Evolutionary conservation across 495 filamentous ascomycete species (phyloP).

Genomic region (Talaromyces liani): DNA sequence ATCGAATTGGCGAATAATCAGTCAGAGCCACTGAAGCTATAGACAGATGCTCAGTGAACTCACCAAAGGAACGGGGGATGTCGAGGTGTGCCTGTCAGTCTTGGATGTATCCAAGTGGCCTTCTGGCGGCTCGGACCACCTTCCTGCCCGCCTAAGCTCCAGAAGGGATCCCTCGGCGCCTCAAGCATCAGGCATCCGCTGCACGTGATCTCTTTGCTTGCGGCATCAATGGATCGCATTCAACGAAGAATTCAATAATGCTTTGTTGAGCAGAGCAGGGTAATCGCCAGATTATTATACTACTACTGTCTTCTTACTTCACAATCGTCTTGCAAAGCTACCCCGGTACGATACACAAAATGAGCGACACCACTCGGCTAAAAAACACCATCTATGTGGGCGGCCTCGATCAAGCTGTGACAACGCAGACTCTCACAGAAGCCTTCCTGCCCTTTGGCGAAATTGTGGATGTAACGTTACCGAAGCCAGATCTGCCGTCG

Average conservation of each 20-base stretch:
- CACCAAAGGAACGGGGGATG: not conserved
- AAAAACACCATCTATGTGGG: slow-evolving; percentile 87
- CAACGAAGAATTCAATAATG: not conserved
- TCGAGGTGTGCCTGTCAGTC: not conserved
- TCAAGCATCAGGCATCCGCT: not conserved
- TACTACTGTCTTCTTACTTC: not conserved
- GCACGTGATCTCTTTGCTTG: slow-evolving; percentile 3
- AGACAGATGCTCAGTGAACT: not conserved
- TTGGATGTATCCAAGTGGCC: slow-evolving; percentile 7
- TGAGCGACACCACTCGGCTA: slow-evolving; percentile 76
- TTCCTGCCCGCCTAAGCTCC: not conserved
- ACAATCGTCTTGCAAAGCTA: not conserved
- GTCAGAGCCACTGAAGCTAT: not conserved
- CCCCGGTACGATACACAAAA: slow-evolving; percentile 18
- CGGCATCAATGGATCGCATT: not conserved
- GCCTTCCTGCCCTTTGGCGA: slow-evolving; percentile 97
- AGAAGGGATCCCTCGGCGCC: not conserved
- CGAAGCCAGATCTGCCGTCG: slow-evolving; percentile 69
- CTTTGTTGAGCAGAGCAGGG: not conserved
- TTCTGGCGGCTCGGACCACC: slow-evolving; percentile 5
- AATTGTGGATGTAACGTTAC: slow-evolving; percentile 80
- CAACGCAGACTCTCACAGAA: slow-evolving; percentile 64
- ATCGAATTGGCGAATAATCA: not conserved
- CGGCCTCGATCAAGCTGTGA: slow-evolving; percentile 76
- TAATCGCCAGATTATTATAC: not conserved